These are phyloP conservation scores for Lupinus albus DNA, from an alignment of 306 rosid species.

Conservation along the genomic window DNA sequence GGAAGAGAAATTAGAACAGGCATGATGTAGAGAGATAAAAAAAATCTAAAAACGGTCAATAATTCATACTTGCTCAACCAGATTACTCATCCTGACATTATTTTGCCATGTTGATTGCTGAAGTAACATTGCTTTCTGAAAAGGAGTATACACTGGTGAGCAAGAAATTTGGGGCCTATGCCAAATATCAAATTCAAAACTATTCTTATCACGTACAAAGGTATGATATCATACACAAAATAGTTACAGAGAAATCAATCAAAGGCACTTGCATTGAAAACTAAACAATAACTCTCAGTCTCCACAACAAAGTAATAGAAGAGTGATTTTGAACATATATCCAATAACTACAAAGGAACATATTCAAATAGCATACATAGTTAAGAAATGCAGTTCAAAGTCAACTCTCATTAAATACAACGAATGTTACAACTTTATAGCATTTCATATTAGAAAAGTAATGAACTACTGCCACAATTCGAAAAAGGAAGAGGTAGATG, in stretches of 20 bases:
- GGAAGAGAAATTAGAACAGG: slow-evolving; percentile 37
- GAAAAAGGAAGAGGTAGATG: neutral
- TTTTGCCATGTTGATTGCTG: slow-evolving; percentile 97
- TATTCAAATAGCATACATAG: slow-evolving; percentile 17
- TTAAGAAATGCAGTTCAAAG: slow-evolving; percentile 29
- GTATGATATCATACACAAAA: slow-evolving; percentile 20
- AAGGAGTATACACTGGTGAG: slow-evolving; percentile 32
- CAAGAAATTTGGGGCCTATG: slow-evolving; percentile 32
- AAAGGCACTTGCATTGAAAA: slow-evolving; percentile 12
- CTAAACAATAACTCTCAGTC: slow-evolving; percentile 21
- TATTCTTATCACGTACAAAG: neutral
- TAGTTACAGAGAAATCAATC: slow-evolving; percentile 27
- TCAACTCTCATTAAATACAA: slow-evolving; percentile 17
- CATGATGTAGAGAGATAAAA: slow-evolving; percentile 8
- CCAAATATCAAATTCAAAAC: slow-evolving; percentile 29
- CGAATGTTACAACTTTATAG: slow-evolving; percentile 19
- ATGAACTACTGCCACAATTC: neutral
- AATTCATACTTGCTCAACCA: slow-evolving; percentile 75
- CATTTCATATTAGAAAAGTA: slow-evolving; percentile 17
- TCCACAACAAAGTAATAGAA: slow-evolving; percentile 17
- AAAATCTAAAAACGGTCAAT: slow-evolving; percentile 21
- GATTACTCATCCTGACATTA: slow-evolving; percentile 80
- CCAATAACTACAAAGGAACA: slow-evolving; percentile 33
- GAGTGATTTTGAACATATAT: slow-evolving; percentile 8
- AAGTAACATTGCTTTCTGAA: slow-evolving; percentile 84